phyloP scores from a whole-genome alignment of 2,329 filamentous ascomycete species.

The Plenodomus tracheiphilus region DNA sequence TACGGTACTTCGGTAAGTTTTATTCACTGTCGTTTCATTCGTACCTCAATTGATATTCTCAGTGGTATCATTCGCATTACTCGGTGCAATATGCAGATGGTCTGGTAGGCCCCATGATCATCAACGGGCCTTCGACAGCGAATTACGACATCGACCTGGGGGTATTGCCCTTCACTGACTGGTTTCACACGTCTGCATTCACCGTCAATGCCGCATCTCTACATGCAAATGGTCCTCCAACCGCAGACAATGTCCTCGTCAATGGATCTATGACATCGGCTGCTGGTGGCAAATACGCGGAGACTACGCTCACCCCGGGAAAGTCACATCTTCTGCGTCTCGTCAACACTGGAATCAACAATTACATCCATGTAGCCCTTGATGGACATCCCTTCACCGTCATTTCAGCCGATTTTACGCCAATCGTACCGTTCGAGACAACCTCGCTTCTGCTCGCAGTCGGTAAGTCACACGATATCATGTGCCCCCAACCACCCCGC shows the following conservation, averaged over 20 bases:
- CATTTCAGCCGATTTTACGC: slow-evolving; percentile 50
- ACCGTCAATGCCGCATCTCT: slow-evolving; percentile 38
- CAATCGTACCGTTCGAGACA: slow-evolving; percentile 48
- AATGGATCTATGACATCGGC: slow-evolving; percentile 59
- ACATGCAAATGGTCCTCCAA: slow-evolving; percentile 45
- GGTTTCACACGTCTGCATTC: slow-evolving; percentile 33
- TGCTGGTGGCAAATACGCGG: slow-evolving; percentile 37
- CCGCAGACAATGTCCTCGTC: slow-evolving; percentile 53
- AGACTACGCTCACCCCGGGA: slow-evolving; percentile 41
- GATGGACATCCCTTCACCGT: slow-evolving; percentile 49
- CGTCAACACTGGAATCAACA: slow-evolving; percentile 43
- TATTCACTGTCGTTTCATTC: background rate
- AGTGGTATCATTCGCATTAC: slow-evolving; percentile 53
- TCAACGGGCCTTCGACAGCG: slow-evolving; percentile 46
- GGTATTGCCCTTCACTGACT: slow-evolving; percentile 45
- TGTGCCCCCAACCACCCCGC: background rate
- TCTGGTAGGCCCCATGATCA: slow-evolving; percentile 46
- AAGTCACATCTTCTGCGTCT: slow-evolving; percentile 52
- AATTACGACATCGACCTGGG: slow-evolving; percentile 52
- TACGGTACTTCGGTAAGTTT: slow-evolving; percentile 37
- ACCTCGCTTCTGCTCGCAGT: slow-evolving; percentile 40
- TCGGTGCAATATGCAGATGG: slow-evolving; percentile 49
- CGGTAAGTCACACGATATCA: slow-evolving; percentile 29
- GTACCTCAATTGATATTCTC: slow-evolving; percentile 36
- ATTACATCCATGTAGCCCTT: slow-evolving; percentile 26